phyloP scores from a whole-genome alignment of 2,329 filamentous ascomycete genomes.

The Sporothrix protearum region DNA sequence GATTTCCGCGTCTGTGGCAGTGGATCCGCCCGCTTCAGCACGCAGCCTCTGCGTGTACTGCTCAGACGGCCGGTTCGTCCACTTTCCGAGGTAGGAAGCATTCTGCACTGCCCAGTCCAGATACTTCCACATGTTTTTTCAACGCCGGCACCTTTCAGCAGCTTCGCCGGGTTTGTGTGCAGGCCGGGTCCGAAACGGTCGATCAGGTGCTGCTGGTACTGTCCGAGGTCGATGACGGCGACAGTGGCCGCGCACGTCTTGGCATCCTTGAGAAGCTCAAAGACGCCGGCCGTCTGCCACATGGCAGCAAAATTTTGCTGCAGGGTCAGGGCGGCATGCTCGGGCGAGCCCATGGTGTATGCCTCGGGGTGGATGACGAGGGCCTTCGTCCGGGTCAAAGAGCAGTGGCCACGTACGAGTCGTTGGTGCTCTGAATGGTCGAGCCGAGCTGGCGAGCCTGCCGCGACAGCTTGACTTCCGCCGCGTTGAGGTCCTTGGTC shows the following conservation, averaged over 20 bases:
- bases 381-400: neutral
- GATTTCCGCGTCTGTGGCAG: too few species aligned
- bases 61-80: slow-evolving; percentile 21
- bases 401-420: neutral
- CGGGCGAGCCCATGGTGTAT: slow-evolving; percentile 19
- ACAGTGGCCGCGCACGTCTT: too few species aligned
- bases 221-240: too few species aligned
- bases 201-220: too few species aligned
- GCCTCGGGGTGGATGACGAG: neutral
- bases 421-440: neutral
- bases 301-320: slow-evolving; percentile 29
- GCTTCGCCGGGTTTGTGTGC: too few species aligned
- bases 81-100: slow-evolving; percentile 28
- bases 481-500: slow-evolving; percentile 6
- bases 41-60: neutral
- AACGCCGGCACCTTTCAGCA: too few species aligned
- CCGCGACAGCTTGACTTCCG: neutral
- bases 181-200: too few species aligned
- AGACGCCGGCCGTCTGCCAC: slow-evolving; percentile 30
- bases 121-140: slow-evolving; percentile 27
- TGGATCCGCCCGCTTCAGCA: too few species aligned
- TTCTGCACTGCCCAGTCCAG: slow-evolving; percentile 28
- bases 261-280: slow-evolving; percentile 29
- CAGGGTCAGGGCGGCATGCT: slow-evolving; percentile 27
- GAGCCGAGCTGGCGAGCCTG: neutral